Base-by-base conservation (phyloP, 306 rosid genomes). In the Vigna radiata region DNA sequence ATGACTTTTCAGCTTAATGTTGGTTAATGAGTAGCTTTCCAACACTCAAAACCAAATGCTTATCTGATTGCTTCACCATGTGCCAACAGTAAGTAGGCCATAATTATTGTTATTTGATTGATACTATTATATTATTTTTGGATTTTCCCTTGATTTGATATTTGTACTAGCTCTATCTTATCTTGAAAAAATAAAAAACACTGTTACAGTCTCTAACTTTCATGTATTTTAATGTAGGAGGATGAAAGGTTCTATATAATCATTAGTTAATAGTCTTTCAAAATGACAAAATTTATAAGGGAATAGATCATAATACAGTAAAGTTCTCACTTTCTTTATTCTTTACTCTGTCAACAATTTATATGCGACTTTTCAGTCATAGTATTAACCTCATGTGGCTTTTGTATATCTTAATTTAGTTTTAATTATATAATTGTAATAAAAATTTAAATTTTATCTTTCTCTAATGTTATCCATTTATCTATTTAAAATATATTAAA, bases 1-100 rank as follows among this genome's bases (percentile, higher is more conserved):
- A 73, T 60, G 69, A 73, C 37, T 77, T 84, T 81, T 68, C 14
- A 77, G 77, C 80, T 77, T 81, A 77, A 73, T 73, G 78, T 81
- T 6, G 33, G 88, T 74, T 85, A 56, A 27, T 13, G 19, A 15
- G 33, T 68, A 18, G 66, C 84, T 85, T 83, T 77, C 70, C 72
- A 39, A 64, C 72, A 59, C 31, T 10, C 1, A 60, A 9, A 73
- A 73, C 53, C 63, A 65, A 61, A 76, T 39, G 76, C 86, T 83
- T 79, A 33, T 80, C 17, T 15, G 75, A 71, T 79, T 77, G 69
- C 84, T 75, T 83, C 68, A 43, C 71, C 70, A 54, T 53, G 68
- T 68, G 77, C 53, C 37, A 70, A 48, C 44, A 52, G 64, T 61
- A 29, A 50, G 81, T 76, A 52, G 52, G 63, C 61, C 73, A 59